Conservation (phyloP, 805 yeast genomes). For the Wickerhamiella hasegawae region DNA sequence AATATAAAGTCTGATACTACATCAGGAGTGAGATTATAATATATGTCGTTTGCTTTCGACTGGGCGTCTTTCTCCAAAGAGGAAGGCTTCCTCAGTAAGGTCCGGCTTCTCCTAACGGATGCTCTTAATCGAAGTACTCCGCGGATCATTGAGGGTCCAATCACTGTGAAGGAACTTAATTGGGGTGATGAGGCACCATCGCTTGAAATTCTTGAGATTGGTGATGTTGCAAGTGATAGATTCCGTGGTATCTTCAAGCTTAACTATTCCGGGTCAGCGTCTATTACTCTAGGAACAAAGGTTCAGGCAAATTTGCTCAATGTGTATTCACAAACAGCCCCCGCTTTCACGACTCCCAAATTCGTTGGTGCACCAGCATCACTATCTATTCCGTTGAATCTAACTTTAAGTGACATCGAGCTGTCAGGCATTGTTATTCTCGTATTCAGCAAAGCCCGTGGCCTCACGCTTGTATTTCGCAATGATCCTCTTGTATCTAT, state of each 20-base stretch:
- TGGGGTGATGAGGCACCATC: slow-evolving; percentile 63
- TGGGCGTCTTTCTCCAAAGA: slow-evolving; percentile 63
- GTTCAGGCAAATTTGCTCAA: slow-evolving; percentile 76
- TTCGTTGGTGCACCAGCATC: slow-evolving; percentile 51
- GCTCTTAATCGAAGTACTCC: slow-evolving; percentile 52
- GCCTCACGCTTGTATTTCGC: slow-evolving; percentile 71
- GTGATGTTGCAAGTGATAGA: slow-evolving; percentile 60
- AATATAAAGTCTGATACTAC: no score
- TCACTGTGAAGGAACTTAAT: slow-evolving; percentile 48
- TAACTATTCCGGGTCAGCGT: slow-evolving; percentile 60
- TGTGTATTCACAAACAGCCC: slow-evolving; percentile 32
- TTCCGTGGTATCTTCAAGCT: slow-evolving; percentile 73
- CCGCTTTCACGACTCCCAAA: slow-evolving; percentile 47
- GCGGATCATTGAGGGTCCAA: slow-evolving; percentile 50
- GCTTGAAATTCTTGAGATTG: slow-evolving; percentile 67
- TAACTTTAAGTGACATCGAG: slow-evolving; percentile 54
- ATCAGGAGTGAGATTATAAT: no score
- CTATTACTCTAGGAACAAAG: slow-evolving; percentile 56
- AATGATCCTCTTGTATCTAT: slow-evolving; percentile 80
- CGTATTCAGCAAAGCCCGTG: slow-evolving; percentile 68
- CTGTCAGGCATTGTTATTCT: slow-evolving; percentile 71
- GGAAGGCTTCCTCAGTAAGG: slow-evolving; percentile 40
- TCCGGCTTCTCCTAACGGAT: slow-evolving; percentile 43
- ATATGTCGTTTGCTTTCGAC: slow-evolving; percentile 63
- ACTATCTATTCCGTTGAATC: slow-evolving; percentile 63